Base-by-base conservation (phyloP, 1,139 yeast species). In the Suhomyces panamericanus region DNA sequence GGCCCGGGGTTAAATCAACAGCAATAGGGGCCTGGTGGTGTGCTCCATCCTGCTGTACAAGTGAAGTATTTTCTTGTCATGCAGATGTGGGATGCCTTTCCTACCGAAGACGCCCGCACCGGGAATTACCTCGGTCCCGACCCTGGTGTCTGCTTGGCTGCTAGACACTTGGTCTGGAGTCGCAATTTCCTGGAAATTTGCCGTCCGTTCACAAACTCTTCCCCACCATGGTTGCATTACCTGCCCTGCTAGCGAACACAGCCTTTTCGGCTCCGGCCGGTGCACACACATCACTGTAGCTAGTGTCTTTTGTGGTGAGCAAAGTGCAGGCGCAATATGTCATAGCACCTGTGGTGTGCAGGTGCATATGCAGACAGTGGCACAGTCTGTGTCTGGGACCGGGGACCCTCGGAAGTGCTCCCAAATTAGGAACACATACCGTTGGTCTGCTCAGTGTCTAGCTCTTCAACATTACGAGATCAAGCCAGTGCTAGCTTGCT, bases 61-160 rank as follows among this genome's bases (percentile, higher is more conserved):
- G 29, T 34, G 36, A 34, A 34, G 36, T 34, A 34, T 34, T 34
- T 34, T 34, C 22, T 34, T 13, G 28, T 9, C 20, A n/a, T 24
- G 36, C 36, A 34, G n/a, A 20, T 27, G 36, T 13, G 29, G 22
- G 36, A 24, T 16, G 27, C 14, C 24, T 10, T 17, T 16, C 36
- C 28, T 34, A 15, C 28, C 17, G 29, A 34, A n/a, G 9, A 32
- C 16, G 20, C 9, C 35, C 24, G 24, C 24, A 20, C 24, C 24
- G 24, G 24, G 24, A 20, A 20, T 20, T 20, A 20, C 24, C 24
- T 20, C 24, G 24, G 24, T 20, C 24, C 24, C 24, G 24, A 5
- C 24, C 7, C 9, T 20, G 24, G 24, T 20, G 24, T 20, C 24
- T 20, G 24, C 24, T 5, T 20, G 24, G 24, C 24, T 20, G 24